phyloP scores from a whole-genome alignment of 108 stramenopile species.

The Pseudonitzschia multiseries region DNA sequence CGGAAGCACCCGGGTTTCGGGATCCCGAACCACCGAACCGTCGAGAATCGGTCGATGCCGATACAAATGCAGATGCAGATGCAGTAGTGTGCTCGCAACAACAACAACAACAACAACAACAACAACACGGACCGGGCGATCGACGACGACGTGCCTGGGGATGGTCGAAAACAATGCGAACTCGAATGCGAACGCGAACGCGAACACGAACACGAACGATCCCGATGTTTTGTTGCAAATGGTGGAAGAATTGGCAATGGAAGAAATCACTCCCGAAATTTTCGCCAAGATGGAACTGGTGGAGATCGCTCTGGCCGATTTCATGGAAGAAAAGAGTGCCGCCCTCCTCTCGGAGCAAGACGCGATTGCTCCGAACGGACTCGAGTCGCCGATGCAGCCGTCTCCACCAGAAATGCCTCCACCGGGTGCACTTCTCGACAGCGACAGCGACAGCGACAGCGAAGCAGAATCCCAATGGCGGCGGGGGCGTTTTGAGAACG shows the following conservation, averaged over 20 bases:
- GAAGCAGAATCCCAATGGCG: not conserved
- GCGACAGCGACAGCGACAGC: too few relatives aligned
- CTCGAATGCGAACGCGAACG: too few relatives aligned
- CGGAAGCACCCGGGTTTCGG: not conserved
- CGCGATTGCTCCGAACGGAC: not conserved
- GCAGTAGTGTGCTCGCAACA: too few relatives aligned
- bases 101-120: too few relatives aligned
- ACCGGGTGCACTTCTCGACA: not conserved
- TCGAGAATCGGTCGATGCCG: not conserved
- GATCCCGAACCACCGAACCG: not conserved
- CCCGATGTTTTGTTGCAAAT: constrained; percentile 20
- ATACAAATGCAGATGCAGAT: not conserved
- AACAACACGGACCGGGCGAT: not conserved
- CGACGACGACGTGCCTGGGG: not conserved
- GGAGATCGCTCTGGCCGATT: constrained; percentile 14
- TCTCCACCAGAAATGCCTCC: constrained; percentile 13
- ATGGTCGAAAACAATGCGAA: constrained; percentile 8
- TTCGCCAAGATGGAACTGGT: constrained; percentile 27
- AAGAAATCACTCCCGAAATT: constrained; percentile 20
- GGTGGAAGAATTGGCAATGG: constrained; percentile 27
- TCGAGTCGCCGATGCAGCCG: constrained; percentile 10
- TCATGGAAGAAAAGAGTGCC: constrained; percentile 8
- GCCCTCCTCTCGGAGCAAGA: not conserved
- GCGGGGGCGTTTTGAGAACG: not conserved
- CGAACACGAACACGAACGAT: too few relatives aligned